These are phyloP conservation scores for Phytophthora pseudosyringae DNA, from an alignment of 352 stramenopile genomes.

Conservation along the genomic window DNA sequence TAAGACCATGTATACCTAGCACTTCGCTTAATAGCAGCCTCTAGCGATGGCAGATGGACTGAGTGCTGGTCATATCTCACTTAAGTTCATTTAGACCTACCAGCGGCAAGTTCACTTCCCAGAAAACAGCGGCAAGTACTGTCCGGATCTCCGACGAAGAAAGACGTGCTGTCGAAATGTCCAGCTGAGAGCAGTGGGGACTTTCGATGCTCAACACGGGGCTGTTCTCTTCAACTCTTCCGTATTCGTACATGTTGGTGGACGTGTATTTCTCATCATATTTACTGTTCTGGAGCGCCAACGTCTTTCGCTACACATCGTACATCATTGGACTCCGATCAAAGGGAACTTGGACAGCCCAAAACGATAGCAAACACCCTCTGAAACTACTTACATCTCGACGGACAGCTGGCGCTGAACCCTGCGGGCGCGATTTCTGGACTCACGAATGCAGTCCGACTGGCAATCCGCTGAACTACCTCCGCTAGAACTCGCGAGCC, in stretches of 20 bases:
- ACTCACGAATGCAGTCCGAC: conserved; percentile 18
- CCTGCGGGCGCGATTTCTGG: conserved; percentile 20
- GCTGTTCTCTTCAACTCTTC: neutral
- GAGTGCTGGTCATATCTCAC: too few species aligned
- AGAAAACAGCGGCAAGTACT: too few species aligned
- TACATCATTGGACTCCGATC: conserved; percentile 14
- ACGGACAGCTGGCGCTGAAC: conserved; percentile 24
- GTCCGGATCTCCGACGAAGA: too few species aligned
- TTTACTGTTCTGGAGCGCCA: conserved; percentile 16
- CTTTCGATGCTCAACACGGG: too few species aligned
- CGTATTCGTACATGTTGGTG: conserved; percentile 13
- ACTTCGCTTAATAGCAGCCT: too few species aligned
- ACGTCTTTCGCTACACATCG: conserved; percentile 16
- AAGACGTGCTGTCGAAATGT: too few species aligned
- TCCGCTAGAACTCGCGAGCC: conserved; percentile 51
- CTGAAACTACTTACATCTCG: conserved; percentile 20
- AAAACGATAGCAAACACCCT: conserved; percentile 14
- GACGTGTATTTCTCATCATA: conserved; percentile 18
- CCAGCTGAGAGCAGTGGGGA: too few species aligned
- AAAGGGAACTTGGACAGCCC: neutral
- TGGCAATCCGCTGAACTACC: conserved; percentile 10
- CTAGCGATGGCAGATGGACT: too few species aligned
- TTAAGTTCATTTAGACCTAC: too few species aligned
- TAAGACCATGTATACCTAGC: too few species aligned
- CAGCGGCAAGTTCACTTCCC: too few species aligned